These are phyloP conservation scores for Xylariales sp. DNA, from an alignment of 2,329 filamentous ascomycete species.

Conservation along the genomic window DNA sequence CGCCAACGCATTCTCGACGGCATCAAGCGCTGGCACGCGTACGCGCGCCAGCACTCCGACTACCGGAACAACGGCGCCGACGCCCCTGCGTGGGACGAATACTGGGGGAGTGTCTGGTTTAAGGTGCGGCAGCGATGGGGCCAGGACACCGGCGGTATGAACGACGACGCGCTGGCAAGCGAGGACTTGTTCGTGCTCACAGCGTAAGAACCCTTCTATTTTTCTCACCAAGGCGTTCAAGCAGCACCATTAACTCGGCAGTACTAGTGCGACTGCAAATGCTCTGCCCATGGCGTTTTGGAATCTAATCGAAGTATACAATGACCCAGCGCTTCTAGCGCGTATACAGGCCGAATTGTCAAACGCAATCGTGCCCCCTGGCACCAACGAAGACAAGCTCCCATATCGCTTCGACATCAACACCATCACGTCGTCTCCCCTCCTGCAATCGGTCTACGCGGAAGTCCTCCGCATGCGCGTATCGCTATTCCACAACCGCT, in stretches of 20 bases:
- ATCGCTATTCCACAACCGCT: constrained; percentile 30
- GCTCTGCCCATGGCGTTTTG: constrained; percentile 32
- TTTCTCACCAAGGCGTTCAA: background rate
- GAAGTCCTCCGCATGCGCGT: constrained; percentile 39
- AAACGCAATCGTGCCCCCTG: background rate
- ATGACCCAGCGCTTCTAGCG: constrained; percentile 22
- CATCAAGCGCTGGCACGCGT: constrained; percentile 32
- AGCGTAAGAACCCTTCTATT: constrained; percentile 27
- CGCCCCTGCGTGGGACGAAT: constrained; percentile 36
- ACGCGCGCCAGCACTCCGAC: constrained; percentile 28
- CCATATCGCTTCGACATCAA: constrained; percentile 21
- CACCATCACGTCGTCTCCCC: constrained; percentile 16
- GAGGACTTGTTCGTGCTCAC: constrained; percentile 36
- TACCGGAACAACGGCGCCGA: constrained; percentile 10
- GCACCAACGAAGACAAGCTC: constrained; percentile 20
- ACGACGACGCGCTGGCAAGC: constrained; percentile 25
- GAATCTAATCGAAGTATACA: constrained; percentile 35
- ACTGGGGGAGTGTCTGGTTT: constrained; percentile 30
- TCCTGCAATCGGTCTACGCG: constrained; percentile 37
- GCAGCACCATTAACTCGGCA: background rate
- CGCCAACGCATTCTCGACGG: constrained; percentile 29
- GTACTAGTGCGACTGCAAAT: constrained; percentile 29
- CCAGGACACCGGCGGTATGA: constrained; percentile 29
- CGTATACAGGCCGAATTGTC: constrained; percentile 30
- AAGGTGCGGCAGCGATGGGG: constrained; percentile 33